These are phyloP conservation scores for Penicillium sp. DNA, from an alignment of 2,329 filamentous ascomycete genomes.

Conservation along the genomic window DNA sequence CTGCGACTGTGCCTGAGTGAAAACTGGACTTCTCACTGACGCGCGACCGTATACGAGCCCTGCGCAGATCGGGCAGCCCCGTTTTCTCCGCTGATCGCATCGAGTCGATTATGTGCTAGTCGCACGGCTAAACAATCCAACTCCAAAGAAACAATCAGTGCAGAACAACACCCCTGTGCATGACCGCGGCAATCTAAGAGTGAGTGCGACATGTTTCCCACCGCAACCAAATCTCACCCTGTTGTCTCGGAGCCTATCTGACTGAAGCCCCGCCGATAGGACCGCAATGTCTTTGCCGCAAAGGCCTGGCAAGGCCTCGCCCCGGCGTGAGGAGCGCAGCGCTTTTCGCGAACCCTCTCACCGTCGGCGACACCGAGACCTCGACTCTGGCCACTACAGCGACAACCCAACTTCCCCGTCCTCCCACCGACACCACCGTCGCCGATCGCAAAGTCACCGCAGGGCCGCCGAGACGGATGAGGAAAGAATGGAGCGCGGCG, in stretches of 20 bases:
- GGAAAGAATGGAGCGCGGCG: constrained; percentile 59
- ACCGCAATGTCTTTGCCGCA: constrained; percentile 58
- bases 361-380: constrained; percentile 69
- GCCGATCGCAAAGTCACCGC: constrained; percentile 55
- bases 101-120: constrained; percentile 7
- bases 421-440: constrained; percentile 49
- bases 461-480: constrained; percentile 52
- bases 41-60: neutral
- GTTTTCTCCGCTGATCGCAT: constrained; percentile 9
- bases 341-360: constrained; percentile 69
- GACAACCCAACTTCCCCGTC: constrained; percentile 45
- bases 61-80: neutral
- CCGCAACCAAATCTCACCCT: neutral
- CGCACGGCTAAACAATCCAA: neutral
- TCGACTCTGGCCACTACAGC: constrained; percentile 66
- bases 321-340: constrained; percentile 64
- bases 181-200: constrained; percentile 18
- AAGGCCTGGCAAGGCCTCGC: constrained; percentile 68
- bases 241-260: neutral
- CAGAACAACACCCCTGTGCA: constrained; percentile 8
- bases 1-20: neutral
- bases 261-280: constrained; percentile 13
- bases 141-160: neutral
- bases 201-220: constrained; percentile 17
- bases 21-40: neutral